A percentile compares a stretch with the other conserved stretches of the same genome.
Conservation (phyloP, 169 alveolate species). For the Cryptosporidium sp. region DNA sequence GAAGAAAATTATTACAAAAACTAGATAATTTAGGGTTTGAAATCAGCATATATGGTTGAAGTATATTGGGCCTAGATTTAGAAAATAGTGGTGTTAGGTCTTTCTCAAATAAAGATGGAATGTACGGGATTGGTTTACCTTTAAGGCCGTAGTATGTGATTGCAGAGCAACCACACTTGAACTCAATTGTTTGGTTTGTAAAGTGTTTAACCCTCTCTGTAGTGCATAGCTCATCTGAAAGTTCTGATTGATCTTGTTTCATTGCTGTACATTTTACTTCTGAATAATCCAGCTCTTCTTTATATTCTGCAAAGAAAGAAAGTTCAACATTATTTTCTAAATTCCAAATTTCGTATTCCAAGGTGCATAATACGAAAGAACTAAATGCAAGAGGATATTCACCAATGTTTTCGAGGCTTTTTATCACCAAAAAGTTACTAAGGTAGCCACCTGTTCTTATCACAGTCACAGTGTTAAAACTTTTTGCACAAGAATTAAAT, state of each 20-base stretch:
- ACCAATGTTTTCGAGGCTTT: background rate
- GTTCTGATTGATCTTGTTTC: constrained; percentile 11
- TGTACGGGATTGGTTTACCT: constrained; percentile 22
- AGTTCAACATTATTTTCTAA: constrained; percentile 24
- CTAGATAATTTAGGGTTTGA: constrained; percentile 31
- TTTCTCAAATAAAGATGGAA: background rate
- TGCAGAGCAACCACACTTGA: constrained; percentile 50
- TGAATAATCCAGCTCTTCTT: constrained; percentile 47
- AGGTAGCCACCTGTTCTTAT: constrained; percentile 39
- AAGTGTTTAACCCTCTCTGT: constrained; percentile 25
- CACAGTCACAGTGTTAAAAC: constrained; percentile 32
- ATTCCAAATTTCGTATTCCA: constrained; percentile 69
- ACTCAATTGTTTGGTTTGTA: constrained; percentile 55
- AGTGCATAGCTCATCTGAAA: constrained; percentile 15
- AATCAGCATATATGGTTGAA: constrained; percentile 60
- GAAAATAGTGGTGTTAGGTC: constrained; percentile 21
- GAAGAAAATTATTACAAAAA: constrained; percentile 27
- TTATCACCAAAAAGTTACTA: constrained; percentile 25
- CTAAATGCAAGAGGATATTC: constrained; percentile 64
- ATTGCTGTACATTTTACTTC: constrained; percentile 59
- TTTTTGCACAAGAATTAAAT: constrained; percentile 26
- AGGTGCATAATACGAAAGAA: constrained; percentile 46
- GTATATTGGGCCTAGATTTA: constrained; percentile 37
- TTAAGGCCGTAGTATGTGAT: constrained; percentile 56
- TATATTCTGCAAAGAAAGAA: constrained; percentile 51